Evolutionary conservation across 1,284 basidiomycete species (phyloP).

Genomic region (Coriolopsis trogii): DNA sequence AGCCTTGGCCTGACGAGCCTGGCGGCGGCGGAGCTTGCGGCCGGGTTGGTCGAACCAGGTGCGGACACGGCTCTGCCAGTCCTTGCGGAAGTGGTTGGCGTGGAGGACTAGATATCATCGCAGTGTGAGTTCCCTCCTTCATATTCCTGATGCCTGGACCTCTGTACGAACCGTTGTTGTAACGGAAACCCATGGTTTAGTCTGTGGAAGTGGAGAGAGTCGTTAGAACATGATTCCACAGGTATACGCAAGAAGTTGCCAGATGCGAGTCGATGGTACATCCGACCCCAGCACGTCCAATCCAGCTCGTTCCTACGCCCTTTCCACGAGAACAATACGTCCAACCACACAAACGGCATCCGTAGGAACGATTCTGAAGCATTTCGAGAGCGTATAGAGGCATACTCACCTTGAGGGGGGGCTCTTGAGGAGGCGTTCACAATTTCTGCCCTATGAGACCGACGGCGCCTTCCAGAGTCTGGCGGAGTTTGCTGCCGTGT

Average conservation of each 20-base stretch:
- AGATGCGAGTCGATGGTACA: constrained; percentile 29
- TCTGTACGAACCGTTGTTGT: constrained; percentile 73
- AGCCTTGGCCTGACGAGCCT: constrained; percentile 92
- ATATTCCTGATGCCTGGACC: not conserved
- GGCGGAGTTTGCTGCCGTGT: constrained; percentile 24
- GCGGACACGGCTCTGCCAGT: constrained; percentile 94
- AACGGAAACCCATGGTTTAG: constrained; percentile 70
- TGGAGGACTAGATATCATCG: constrained; percentile 69
- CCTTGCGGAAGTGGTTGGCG: constrained; percentile 98
- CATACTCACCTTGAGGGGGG: constrained; percentile 42
- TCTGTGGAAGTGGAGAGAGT: constrained; percentile 25
- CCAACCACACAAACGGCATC: constrained; percentile 16
- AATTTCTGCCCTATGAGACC: constrained; percentile 20
- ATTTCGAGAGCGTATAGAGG: constrained; percentile 20
- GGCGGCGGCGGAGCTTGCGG: constrained; percentile 95
- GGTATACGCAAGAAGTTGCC: constrained; percentile 8
- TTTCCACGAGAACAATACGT: constrained; percentile 22
- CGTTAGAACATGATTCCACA: constrained; percentile 21
- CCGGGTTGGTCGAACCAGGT: constrained; percentile 99
- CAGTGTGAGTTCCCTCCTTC: constrained; percentile 14
- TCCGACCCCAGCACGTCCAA: constrained; percentile 30
- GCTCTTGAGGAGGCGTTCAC: constrained; percentile 33
- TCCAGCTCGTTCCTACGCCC: constrained; percentile 36
- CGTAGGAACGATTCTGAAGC: constrained; percentile 23
- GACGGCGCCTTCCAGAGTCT: constrained; percentile 12